Conservation (phyloP, 2,329 filamentous ascomycete genomes). For the Cytospora paraplurivora region DNA sequence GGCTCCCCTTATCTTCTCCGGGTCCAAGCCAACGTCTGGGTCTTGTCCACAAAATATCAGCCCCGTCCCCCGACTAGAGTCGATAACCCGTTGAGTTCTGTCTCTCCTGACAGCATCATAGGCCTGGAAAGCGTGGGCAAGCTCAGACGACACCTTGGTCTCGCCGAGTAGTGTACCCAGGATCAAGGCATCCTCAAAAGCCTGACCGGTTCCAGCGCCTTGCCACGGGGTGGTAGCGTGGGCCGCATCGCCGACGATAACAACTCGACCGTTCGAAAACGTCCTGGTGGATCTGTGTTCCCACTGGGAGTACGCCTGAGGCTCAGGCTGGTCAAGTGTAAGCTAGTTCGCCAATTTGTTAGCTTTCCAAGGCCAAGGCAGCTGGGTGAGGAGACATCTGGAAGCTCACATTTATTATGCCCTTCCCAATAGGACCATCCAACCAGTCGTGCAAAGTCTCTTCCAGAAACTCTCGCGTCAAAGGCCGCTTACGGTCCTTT, state of each 20-base stretch:
- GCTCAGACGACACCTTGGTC: constrained; percentile 3
- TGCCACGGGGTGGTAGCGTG: constrained; percentile 29
- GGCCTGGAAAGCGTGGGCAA: constrained; percentile 25
- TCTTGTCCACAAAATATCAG: constrained; percentile 28
- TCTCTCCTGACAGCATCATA: constrained; percentile 19
- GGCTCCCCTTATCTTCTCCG: constrained; percentile 17
- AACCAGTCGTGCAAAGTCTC: constrained; percentile 21
- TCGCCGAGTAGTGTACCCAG: constrained; percentile 21
- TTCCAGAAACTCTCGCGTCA: constrained; percentile 24
- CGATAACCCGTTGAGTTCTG: constrained; percentile 25
- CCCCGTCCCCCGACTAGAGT: constrained; percentile 25
- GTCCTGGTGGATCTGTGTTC: constrained; percentile 29
- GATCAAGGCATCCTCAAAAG: constrained; percentile 28
- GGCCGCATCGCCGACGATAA: constrained; percentile 27
- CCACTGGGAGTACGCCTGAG: constrained; percentile 28
- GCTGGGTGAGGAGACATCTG: neutral
- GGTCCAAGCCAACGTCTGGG: constrained; percentile 24
- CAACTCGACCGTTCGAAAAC: constrained; percentile 18
- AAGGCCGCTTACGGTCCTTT: constrained; percentile 20
- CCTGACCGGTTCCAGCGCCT: constrained; percentile 28
- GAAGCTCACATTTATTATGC: constrained; percentile 22
- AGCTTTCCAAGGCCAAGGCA: neutral
- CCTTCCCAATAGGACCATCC: constrained; percentile 20
- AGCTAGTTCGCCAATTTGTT: constrained; percentile 15
- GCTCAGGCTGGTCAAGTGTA: constrained; percentile 25